These are phyloP conservation scores for Suhomyces sp. DNA, from an alignment of 805 yeast genomes.

Conservation along the genomic window DNA sequence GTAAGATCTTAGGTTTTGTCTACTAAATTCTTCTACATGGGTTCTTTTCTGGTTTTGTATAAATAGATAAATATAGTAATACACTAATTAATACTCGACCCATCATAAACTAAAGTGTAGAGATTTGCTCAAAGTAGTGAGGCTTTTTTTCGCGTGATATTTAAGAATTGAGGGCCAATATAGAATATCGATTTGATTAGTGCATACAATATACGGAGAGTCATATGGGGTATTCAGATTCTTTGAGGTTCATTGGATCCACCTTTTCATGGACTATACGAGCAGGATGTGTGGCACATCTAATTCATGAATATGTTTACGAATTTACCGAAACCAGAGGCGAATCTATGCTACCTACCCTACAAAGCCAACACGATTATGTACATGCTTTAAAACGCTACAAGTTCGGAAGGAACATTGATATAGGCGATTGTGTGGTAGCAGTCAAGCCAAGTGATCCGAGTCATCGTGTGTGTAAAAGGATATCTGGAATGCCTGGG, in stretches of 20 bases:
- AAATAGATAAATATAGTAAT: slow-evolving; percentile 3
- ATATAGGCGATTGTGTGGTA: slow-evolving; percentile 84
- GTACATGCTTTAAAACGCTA: slow-evolving; percentile 70
- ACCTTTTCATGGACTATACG: slow-evolving; percentile 52
- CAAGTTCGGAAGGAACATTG: slow-evolving; percentile 60
- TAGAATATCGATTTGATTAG: not conserved
- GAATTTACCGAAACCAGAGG: slow-evolving; percentile 85
- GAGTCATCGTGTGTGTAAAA: slow-evolving; percentile 78
- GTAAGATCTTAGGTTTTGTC: slow-evolving; percentile 27
- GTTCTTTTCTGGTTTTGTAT: slow-evolving; percentile 2
- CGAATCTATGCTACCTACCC: slow-evolving; percentile 93
- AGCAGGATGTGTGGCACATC: slow-evolving; percentile 64
- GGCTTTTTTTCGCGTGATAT: not conserved
- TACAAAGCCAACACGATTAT: slow-evolving; percentile 70
- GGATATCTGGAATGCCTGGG: slow-evolving; percentile 96
- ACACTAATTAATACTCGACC: not conserved
- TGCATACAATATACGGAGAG: not conserved
- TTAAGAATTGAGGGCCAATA: not conserved
- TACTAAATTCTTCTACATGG: slow-evolving; percentile 11
- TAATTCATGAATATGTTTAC: slow-evolving; percentile 61
- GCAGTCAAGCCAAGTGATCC: slow-evolving; percentile 91
- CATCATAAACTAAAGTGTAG: not conserved
- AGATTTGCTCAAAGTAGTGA: not conserved
- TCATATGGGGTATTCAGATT: slow-evolving; percentile 6
- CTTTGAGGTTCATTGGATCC: slow-evolving; percentile 26